Percentiles rank a stretch among this genome's conserved stretches.
Evolutionary conservation across 441 rosid species (phyloP).

Genomic region (Breynia disticha): DNA sequence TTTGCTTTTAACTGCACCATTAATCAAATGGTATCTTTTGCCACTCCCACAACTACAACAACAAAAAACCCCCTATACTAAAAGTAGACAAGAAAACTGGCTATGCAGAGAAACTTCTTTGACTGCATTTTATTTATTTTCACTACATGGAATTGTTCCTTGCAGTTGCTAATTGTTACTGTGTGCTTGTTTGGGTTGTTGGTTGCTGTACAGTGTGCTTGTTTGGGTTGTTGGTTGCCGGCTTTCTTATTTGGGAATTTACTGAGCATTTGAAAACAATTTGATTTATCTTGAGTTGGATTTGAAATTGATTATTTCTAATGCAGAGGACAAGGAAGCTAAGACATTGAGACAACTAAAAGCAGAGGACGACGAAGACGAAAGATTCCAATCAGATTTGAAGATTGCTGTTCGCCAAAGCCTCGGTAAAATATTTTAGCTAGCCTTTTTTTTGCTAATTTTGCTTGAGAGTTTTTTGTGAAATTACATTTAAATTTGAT

Average conservation of each 20-base stretch:
- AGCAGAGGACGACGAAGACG: conserved; percentile 85
- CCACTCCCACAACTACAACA: too few species aligned
- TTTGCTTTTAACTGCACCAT: not conserved
- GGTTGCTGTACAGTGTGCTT: too few species aligned
- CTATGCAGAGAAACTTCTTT: too few species aligned
- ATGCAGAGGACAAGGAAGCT: conserved; percentile 36
- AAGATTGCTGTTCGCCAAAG: conserved; percentile 78
- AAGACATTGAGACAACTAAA: conserved; percentile 72
- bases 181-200: too few species aligned
- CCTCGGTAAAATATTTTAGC: conserved; percentile 47
- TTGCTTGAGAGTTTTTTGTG: not conserved
- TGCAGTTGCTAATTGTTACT: too few species aligned
- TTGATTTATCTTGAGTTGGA: conserved; percentile 14
- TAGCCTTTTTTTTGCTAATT: not conserved
- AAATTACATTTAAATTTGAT: too few species aligned
- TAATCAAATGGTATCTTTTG: too few species aligned
- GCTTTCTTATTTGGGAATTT: not conserved
- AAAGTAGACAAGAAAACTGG: too few species aligned
- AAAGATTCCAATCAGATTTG: conserved; percentile 92
- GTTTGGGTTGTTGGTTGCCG: too few species aligned
- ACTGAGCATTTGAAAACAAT: conserved; percentile 5
- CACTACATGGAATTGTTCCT: too few species aligned
- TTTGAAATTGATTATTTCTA: conserved; percentile 20
- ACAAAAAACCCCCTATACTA: too few species aligned
- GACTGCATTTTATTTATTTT: too few species aligned